Conservation (phyloP, 768 basidiomycete species). For the Amanita pallidorosea region DNA sequence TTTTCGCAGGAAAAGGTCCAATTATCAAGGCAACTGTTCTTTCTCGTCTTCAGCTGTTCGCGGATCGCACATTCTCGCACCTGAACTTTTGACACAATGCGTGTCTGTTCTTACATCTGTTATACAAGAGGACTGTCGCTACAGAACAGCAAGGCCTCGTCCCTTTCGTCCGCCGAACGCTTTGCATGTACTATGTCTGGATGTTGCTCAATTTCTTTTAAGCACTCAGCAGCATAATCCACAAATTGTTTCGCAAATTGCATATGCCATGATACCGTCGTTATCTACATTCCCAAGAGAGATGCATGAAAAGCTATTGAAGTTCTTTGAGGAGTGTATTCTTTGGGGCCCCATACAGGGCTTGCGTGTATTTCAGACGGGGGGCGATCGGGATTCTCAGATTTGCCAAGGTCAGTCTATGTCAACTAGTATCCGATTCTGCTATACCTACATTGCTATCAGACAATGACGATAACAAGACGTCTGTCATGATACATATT, state of each 20-base stretch:
- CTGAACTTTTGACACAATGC: constrained; percentile 49
- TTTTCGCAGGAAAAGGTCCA: constrained; percentile 34
- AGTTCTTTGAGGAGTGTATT: constrained; percentile 58
- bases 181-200: constrained; percentile 61
- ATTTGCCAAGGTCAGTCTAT: neutral
- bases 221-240: constrained; percentile 42
- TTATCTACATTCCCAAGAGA: constrained; percentile 55
- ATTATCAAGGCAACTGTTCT: constrained; percentile 34
- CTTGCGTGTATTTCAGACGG: constrained; percentile 26
- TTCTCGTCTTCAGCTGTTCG: constrained; percentile 39
- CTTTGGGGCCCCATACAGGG: constrained; percentile 43
- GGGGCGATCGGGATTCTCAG: neutral
- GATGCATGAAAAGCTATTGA: constrained; percentile 53
- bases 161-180: constrained; percentile 64
- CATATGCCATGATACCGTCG: constrained; percentile 62
- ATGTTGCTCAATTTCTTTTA: constrained; percentile 60
- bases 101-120: constrained; percentile 53
- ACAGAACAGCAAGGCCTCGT: constrained; percentile 43
- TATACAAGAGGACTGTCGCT: constrained; percentile 64
- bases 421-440: neutral
- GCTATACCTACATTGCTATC: neutral
- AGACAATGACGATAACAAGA: constrained; percentile 12
- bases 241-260: constrained; percentile 45
- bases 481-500: constrained; percentile 50
- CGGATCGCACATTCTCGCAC: constrained; percentile 22